Evolutionary conservation across 169 alveolate species (phyloP).

Genomic region (Plasmodium yoelii): DNA sequence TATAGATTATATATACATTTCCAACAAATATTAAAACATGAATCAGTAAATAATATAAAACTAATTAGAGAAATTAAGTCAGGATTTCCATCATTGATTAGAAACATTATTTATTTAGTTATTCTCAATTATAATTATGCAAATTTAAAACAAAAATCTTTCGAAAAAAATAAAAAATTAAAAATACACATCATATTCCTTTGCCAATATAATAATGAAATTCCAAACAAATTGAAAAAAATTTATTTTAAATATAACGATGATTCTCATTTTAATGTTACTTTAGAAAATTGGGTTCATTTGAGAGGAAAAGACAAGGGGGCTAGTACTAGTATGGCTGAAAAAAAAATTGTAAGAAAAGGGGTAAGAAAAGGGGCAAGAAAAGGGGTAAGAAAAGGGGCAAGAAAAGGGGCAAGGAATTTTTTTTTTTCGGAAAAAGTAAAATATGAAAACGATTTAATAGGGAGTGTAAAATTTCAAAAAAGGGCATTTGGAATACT

Average conservation of each 20-base stretch:
- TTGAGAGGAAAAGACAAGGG: background rate
- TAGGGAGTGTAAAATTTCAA: constrained; percentile 34
- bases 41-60: constrained; percentile 18
- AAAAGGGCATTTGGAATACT: background rate
- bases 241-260: background rate
- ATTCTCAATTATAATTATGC: constrained; percentile 27
- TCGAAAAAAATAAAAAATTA: constrained; percentile 33
- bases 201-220: background rate
- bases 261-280: background rate
- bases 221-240: background rate
- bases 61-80: constrained; percentile 10
- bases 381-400: too few species aligned
- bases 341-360: background rate
- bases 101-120: constrained; percentile 21
- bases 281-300: background rate
- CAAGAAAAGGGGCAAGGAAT: too few species aligned
- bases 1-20: constrained; percentile 29
- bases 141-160: constrained; percentile 4
- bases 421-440: background rate
- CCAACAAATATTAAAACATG: constrained; percentile 18
- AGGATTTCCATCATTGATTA: constrained; percentile 27
- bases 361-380: too few species aligned
- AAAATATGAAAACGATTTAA: constrained; percentile 8
- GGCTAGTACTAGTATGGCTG: background rate
- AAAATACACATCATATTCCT: background rate